Conservation (phyloP, 805 yeast species). For the Ogataea salicorniae region DNA sequence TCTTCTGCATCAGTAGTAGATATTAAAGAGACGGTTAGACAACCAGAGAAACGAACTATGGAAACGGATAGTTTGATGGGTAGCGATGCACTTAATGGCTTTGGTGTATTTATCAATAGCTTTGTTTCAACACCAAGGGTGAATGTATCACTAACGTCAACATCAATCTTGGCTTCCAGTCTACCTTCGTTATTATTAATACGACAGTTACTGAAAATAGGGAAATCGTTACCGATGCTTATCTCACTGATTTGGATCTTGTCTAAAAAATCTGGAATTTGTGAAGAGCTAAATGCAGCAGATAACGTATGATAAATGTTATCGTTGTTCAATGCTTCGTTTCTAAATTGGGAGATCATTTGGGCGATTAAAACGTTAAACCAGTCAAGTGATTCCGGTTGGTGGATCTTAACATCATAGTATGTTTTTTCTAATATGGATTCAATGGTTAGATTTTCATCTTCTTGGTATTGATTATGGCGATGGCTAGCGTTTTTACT, state of each 20-base stretch:
- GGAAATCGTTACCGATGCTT: conserved; percentile 92
- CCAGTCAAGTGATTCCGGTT: conserved; percentile 94
- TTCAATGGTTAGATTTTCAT: conserved; percentile 17
- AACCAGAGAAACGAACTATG: conserved; percentile 85
- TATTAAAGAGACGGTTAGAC: conserved; percentile 71
- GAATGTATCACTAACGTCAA: conserved; percentile 80
- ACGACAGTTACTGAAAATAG: conserved; percentile 90
- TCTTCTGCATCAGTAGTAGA: conserved; percentile 32
- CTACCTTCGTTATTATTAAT: conserved; percentile 51
- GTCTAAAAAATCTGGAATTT: conserved; percentile 77
- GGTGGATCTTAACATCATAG: conserved; percentile 83
- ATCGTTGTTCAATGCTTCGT: conserved; percentile 83
- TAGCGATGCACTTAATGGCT: conserved; percentile 75
- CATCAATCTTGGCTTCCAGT: conserved; percentile 84
- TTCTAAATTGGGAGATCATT: conserved; percentile 75
- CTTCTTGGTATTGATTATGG: conserved; percentile 7
- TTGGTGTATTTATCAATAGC: conserved; percentile 73
- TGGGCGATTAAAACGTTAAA: conserved; percentile 92
- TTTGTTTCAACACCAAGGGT: conserved; percentile 83
- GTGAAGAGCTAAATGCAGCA: conserved; percentile 54
- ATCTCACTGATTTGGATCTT: conserved; percentile 76
- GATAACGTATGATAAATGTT: conserved; percentile 78
- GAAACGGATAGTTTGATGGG: conserved; percentile 86
- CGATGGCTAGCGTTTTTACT: conserved; percentile 5
- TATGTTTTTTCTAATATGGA: conserved; percentile 83